Evolutionary conservation across 192 early-diverging fungal genomes (phyloP), one percentile per base, ranked within the genome.

Genomic region (Dissophora globulifera): DNA sequence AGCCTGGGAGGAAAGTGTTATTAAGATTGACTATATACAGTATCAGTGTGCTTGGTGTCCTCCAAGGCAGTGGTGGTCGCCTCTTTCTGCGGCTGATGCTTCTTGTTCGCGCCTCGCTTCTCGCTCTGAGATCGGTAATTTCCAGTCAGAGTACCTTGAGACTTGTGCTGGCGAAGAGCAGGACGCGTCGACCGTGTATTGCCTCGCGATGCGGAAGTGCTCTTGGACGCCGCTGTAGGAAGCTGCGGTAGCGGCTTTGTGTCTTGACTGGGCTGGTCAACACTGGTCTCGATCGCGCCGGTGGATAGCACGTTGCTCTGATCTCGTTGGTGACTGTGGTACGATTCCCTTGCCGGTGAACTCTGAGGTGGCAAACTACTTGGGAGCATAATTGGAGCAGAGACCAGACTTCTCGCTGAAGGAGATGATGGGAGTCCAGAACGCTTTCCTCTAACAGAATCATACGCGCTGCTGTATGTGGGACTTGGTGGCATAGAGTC

Each of bases 231-330:
- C n/a, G 10, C 22, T 8, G 20, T 13, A 50, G 10, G 9, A 22
- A 8, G 22, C 8, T 25, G n/a, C 32, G 9, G 23, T 6, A 43
- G 57, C 42, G 32, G 25, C 19, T 9, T 38, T 6, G 13, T 38
- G 7, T 40, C 55, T 26, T 25, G 23, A 20, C 1, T 26, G 20
- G 32, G 30, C 7, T 46, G 57, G 25, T 32, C 43, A 5, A 59
- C 29, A 17, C 25, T 42, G 12, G 9, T 19, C 32, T 27, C 30
- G 32, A 59, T 32, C 17, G 11, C 57, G 22, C 32, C 20, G 8
- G 27, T 59, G 11, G 43, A 59, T 4, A 47, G 29, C 3, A 13
- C 57, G 47, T 48, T 59, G 30, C 57, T 59, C 7, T 47, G 57
- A 6, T 42, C 43, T 10, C 45, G 17, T 46, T 8, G 29, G 17